Percentiles rank a stretch among this genome's conserved stretches.
These are phyloP conservation scores for Nitzschia sp. DNA, from an alignment of 108 stramenopile species.

Conservation along the genomic window DNA sequence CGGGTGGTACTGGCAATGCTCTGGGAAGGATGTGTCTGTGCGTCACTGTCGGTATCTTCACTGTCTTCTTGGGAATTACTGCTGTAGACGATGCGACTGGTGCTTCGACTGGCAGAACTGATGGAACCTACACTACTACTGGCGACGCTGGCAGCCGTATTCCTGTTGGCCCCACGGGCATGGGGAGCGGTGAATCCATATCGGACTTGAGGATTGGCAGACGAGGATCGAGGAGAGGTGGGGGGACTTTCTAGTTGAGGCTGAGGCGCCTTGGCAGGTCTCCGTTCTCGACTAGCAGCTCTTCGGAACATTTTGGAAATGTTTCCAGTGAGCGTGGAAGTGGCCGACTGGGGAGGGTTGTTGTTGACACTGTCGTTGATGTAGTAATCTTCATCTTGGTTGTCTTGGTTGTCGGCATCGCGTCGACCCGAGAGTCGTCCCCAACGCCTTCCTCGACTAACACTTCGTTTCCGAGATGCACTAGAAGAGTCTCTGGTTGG, in stretches of 20 bases:
- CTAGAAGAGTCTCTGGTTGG: too few relatives aligned
- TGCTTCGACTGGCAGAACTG: not conserved
- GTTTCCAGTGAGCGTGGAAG: slow-evolving; percentile 29
- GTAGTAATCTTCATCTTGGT: not conserved
- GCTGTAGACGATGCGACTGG: slow-evolving; percentile 33
- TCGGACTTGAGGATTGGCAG: not conserved
- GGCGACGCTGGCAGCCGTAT: not conserved
- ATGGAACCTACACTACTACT: not conserved
- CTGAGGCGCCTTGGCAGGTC: not conserved
- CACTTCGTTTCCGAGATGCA: not conserved
- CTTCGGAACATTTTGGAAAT: slow-evolving; percentile 45
- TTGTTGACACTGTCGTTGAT: not conserved
- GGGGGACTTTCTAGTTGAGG: not conserved
- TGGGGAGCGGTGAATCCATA: not conserved
- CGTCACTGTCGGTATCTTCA: slow-evolving; percentile 41
- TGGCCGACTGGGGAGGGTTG: not conserved
- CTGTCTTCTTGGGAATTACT: slow-evolving; percentile 37
- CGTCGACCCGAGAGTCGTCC: not conserved
- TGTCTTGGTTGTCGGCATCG: not conserved
- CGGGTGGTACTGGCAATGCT: not conserved
- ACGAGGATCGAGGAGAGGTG: not conserved
- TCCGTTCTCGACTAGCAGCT: slow-evolving; percentile 4
- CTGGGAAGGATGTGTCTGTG: slow-evolving; percentile 10
- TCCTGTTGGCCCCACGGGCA: not conserved
- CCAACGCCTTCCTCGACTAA: not conserved